Conservation (phyloP, 2,329 filamentous ascomycete species). For the Rhytidhysteron rufulum region DNA sequence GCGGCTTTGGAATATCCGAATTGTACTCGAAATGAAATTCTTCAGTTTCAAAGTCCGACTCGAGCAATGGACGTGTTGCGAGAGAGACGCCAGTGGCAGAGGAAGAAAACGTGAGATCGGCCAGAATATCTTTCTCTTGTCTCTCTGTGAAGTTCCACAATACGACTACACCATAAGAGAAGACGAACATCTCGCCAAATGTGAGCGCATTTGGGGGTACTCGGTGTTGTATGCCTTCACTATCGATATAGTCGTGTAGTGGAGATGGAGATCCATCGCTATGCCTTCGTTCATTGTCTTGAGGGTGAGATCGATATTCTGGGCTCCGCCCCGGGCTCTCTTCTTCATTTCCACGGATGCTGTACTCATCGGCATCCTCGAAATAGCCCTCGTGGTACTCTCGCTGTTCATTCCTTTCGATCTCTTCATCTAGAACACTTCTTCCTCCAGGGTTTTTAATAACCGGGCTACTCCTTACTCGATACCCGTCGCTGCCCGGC, state of each 20-base stretch:
- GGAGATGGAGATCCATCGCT: neutral
- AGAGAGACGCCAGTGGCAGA: constrained; percentile 64
- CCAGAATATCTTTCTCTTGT: constrained; percentile 94
- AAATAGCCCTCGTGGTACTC: constrained; percentile 92
- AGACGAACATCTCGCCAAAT: constrained; percentile 95
- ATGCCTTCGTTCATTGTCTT: constrained; percentile 8
- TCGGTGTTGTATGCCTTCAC: constrained; percentile 42
- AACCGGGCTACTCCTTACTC: constrained; percentile 84
- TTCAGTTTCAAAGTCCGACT: constrained; percentile 93
- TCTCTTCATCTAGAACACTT: constrained; percentile 88
- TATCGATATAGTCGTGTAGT: neutral
- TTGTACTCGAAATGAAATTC: constrained; percentile 99
- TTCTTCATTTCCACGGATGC: constrained; percentile 34
- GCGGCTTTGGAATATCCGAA: constrained; percentile 74
- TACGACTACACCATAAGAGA: constrained; percentile 93
- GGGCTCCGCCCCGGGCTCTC: constrained; percentile 23
- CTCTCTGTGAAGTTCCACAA: constrained; percentile 98
- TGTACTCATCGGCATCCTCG: constrained; percentile 63
- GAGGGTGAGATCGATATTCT: constrained; percentile 6
- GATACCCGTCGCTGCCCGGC: constrained; percentile 79
- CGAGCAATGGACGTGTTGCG: constrained; percentile 73
- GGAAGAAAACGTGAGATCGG: constrained; percentile 85
- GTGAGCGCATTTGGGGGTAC: constrained; percentile 68
- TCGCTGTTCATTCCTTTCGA: constrained; percentile 84
- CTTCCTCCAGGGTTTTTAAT: constrained; percentile 91